Evolutionary conservation across 2,329 filamentous ascomycete species (phyloP), one percentile per base, ranked within the genome.

Genomic region (Colletotrichum filicis): DNA sequence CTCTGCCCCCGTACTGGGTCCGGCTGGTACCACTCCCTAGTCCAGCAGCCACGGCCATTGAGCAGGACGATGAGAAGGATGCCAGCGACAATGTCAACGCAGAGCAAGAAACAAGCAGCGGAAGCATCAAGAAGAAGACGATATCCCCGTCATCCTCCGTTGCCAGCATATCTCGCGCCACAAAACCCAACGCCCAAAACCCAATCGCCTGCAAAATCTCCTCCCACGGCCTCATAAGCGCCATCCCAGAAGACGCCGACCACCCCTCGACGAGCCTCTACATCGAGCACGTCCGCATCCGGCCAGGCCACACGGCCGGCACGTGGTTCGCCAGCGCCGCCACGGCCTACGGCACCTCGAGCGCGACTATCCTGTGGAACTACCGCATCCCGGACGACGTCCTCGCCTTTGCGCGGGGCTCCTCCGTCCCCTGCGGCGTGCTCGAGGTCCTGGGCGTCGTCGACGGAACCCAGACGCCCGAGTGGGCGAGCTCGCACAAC

Each of bases 1-100:
- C 88, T 42, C 77, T 92, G 5, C 90, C 90, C 2, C 90, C 90
- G 0, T 91, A 91, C 75, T 92, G 90, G 90, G 85, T 89, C 28
- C 80, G 83, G 8, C 78, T 90, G 22, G 84, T 84, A n/a, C 82
- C 85, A 0, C 78, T 79, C 32, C 42, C 37, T 4, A 37, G 11
- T 5, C 32, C 24, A 19, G 30, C 1, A 61, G 16, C 60, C 14
- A 5, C 12, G 1, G 2, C 68, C 4, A 49, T 49, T n/a, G 75
- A 77, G 70, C 8, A 49, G 16, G 60, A 67, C 1, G 12, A 24
- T 4, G 61, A 73, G 24, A 62, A 24, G 5, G 59, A 30, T 12
- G 32, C 0, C n/a, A 19, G 0, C 37, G 68, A 74, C 32, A n/a
- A 32, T 1, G 22, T 26, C 22, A 14, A 11, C 64, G 9, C 58